Evolutionary conservation across 2,329 filamentous ascomycete species (phyloP).

Genomic region (Pestalotiopsis fici): DNA sequence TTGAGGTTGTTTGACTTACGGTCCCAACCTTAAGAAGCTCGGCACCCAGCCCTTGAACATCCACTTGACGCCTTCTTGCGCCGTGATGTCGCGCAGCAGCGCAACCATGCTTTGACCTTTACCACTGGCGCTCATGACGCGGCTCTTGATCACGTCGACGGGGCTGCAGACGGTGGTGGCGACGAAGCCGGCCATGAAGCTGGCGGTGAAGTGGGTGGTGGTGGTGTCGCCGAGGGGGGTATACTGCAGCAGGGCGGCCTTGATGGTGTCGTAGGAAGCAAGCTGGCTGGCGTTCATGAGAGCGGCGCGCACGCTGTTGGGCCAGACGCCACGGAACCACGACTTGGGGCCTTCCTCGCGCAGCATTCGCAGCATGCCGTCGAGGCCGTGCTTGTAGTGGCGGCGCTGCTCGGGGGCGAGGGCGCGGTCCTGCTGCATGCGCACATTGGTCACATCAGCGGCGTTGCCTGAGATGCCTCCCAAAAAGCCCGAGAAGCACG

Average conservation of each 20-base stretch:
- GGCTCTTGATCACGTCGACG: constrained; percentile 87
- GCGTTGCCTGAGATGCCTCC: constrained; percentile 92
- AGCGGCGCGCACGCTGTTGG: constrained; percentile 79
- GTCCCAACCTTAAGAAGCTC: constrained; percentile 66
- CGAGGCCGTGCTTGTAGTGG: constrained; percentile 86
- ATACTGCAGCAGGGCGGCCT: constrained; percentile 65
- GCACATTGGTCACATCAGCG: constrained; percentile 94
- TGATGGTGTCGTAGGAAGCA: constrained; percentile 83
- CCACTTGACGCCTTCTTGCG: constrained; percentile 73
- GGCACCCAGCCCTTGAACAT: constrained; percentile 91
- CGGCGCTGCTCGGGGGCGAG: constrained; percentile 73
- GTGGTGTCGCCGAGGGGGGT: constrained; percentile 70
- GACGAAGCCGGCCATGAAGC: constrained; percentile 77
- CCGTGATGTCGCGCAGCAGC: constrained; percentile 68
- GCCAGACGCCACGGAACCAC: constrained; percentile 83
- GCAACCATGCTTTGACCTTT: constrained; percentile 52
- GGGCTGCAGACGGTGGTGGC: constrained; percentile 85
- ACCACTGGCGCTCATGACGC: constrained; percentile 72
- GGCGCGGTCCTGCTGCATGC: constrained; percentile 92
- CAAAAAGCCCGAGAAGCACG: constrained; percentile 79
- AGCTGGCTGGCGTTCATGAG: constrained; percentile 86
- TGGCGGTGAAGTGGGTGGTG: constrained; percentile 77
- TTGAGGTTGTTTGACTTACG: constrained; percentile 45
- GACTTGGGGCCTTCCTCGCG: constrained; percentile 75
- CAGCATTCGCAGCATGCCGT: constrained; percentile 86